Evolutionary conservation across 192 early-diverging fungal species (phyloP), one percentile per base, ranked within the genome.

Genomic region (Coemansia sp.): DNA sequence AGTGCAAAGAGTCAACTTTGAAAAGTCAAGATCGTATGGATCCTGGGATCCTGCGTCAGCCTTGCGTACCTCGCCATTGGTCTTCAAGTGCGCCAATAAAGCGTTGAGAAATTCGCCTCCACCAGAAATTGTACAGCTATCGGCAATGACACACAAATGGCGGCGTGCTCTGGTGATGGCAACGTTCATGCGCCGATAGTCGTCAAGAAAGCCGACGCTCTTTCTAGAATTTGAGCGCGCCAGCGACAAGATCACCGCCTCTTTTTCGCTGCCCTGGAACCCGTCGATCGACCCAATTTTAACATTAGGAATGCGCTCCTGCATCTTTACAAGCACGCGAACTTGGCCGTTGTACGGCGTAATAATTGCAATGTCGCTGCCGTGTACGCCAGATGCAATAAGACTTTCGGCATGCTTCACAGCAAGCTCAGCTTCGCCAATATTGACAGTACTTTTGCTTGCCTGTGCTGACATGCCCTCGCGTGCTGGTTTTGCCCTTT

Each of bases 241-340:
- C 3, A 95, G 75, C 1, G 88, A 86, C 22, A 97, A 54, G 7
- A 97, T 73, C 17, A 95, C 85, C 0, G 89, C 92, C 64, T 95
- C 91, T 59, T 92, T 92, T 66, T 97, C 95, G 32, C 92, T 86
- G 4, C 95, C 95, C 69, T 95, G 94, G 64, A 94, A 92, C 0
- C 94, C 92, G 67, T 95, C 94, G 3, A 95, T 91, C 1, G 90
- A 86, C 0, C 90, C 92, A 23, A 94, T 87, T 66, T 94, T 91
- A 50, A 93, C 67, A 3, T 66, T 80, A 0, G 86, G 88, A 57
- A 82, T 84, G 23, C 82, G 82, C 38, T 75, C 73, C 22, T 91
- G 59, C 37, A 78, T 61, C 21, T 72, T 61, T 51, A 64, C 79
- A 2, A 88, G 68, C 49, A 79, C 48, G 6, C 84, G 72, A 6